Evolutionary conservation across 1,139 yeast species (phyloP), one percentile per base, ranked within the genome.

Genomic region (Pichia sp.): DNA sequence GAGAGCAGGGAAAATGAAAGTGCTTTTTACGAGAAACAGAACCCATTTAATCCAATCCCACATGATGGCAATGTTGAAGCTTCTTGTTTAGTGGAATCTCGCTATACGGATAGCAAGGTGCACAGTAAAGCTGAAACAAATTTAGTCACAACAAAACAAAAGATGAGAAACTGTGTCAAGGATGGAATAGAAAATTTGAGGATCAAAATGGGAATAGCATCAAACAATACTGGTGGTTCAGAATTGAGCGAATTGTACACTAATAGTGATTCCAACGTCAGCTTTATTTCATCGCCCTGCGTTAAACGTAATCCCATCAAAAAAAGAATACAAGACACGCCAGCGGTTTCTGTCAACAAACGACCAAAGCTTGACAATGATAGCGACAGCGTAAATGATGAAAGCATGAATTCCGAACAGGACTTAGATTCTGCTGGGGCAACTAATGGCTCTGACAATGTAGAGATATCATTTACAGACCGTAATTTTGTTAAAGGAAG

Each of bases 281-380:
- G 48, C 40, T 41, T 47, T 28, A 16, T 42, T 27, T 47, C 50
- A 27, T 44, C 47, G 4, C 50, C 50, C 3, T 47, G 50, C 41
- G 36, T 43, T 27, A 42, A 43, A 9, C 26, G 45, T 16, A 41
- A 45, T 31, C 28, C 35, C 29, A 29, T 29, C 11, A n/a, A 5
- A 39, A 28, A 28, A 10, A n/a, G 27, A 4, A 28, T 27, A 16
- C 11, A 27, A 33, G n/a, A 27, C 8, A 16, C 5, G 7, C 27
- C 27, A 16, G 23, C 23, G 23, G 23, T 16, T 16, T 16, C 23
- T 2, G 23, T 16, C 23, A 16, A 16, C 23, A n/a, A 38, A 41
- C 5, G 35, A 44, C 27, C 27, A 29, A 5, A 37, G 29, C 26
- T n/a, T 11, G 16, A 11, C 4, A 16, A 34, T 3, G n/a, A 26